Evolutionary conservation across 352 stramenopile genomes (phyloP), one percentile per base, ranked within the genome.

Genomic region (Halophytophthora polymorphica): DNA sequence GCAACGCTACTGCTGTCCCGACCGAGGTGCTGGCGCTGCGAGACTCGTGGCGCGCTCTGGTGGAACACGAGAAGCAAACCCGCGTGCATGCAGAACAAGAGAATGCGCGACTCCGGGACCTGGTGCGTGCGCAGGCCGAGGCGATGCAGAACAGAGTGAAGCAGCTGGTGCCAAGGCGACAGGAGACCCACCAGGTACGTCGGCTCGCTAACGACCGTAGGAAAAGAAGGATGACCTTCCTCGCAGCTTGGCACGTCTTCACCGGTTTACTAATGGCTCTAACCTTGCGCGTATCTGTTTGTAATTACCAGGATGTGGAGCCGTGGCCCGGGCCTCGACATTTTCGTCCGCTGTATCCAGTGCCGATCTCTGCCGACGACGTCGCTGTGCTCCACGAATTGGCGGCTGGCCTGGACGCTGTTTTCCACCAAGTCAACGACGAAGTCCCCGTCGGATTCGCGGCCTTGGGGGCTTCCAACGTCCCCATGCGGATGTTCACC

Each of bases 361-460:
- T 67, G 1, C 56, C 61, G 2, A 25, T 65, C 1, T 45, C 57
- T 19, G 34, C 33, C 11, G 42, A 34, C 15, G 69, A 76, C 28
- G 42, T 38, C 2, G 45, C 44, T 17, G 41, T 71, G 15, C 64
- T 72, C 44, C 55, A 45, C 25, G 49, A 65, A 14, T 45, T 76
- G 43, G 18, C 53, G 5, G 38, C 29, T 0, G 65, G 50, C 23
- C 50, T 79, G 15, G 63, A 76, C 22, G 22, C 46, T 14, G 60
- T 69, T n/a, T 63, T 73, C 42, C 47, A 40, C 6, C 59, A 79
- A 46, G 60, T 79, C 25, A 31, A 31, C 8, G 25, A 31, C 4
- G 25, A 31, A 31, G 25, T 31, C 8, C 25, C 25, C 8, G 25
- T 31, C 25, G 25, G 25, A 31, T 31, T 31, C 8, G 25, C 25